These are phyloP conservation scores for Penicillium sp. DNA, from an alignment of 2,329 filamentous ascomycete species.

Conservation along the genomic window DNA sequence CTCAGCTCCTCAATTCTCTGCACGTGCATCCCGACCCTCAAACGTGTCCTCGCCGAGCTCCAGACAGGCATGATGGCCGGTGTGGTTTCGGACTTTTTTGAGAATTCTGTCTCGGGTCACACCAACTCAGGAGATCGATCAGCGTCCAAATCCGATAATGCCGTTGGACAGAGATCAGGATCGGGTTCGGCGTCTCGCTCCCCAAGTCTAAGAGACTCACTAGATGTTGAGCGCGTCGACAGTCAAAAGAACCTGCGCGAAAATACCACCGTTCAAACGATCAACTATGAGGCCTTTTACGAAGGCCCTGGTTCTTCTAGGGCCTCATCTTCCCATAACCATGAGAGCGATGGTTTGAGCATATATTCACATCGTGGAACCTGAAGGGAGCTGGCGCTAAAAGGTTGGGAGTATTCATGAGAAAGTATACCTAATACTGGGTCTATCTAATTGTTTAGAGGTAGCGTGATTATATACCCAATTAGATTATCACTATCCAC, in stretches of 20 bases:
- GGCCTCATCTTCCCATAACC: background rate
- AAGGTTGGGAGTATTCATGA: background rate
- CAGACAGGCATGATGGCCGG: slow-evolving; percentile 18
- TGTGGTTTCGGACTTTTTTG: slow-evolving; percentile 10
- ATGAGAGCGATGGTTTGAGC: background rate
- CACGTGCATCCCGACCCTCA: slow-evolving; percentile 14
- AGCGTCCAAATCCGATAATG: background rate
- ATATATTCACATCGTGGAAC: background rate
- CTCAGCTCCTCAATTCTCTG: slow-evolving; percentile 11
- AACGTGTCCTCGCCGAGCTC: slow-evolving; percentile 11
- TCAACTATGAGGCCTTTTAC: slow-evolving; percentile 8
- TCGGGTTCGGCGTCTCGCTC: background rate
- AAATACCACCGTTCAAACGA: background rate
- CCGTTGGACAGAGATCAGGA: background rate
- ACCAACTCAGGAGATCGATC: background rate
- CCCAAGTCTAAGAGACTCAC: background rate
- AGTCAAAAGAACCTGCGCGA: background rate
- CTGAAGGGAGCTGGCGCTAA: background rate
- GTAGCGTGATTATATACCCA: background rate
- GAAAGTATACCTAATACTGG: background rate
- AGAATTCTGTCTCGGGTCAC: slow-evolving; percentile 8
- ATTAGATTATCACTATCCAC: background rate
- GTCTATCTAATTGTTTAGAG: background rate
- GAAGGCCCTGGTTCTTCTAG: background rate
- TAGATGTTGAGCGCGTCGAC: background rate